Conservation (phyloP, 768 basidiomycete species). For the Russula ochroleuca region DNA sequence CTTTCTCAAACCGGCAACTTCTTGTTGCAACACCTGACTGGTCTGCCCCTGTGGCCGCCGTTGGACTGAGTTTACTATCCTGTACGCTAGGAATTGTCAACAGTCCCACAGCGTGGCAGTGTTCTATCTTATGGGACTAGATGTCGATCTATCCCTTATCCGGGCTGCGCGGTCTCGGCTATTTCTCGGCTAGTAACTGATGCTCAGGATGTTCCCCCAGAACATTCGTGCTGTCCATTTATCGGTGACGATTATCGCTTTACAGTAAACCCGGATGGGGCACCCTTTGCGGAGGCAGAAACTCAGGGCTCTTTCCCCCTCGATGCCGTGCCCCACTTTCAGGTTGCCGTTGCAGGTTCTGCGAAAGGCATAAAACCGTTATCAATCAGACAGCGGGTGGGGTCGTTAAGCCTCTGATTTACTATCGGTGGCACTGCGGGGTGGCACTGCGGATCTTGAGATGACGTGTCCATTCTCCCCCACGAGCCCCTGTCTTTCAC, state of each 20-base stretch:
- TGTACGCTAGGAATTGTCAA: neutral
- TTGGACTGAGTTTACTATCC: slow-evolving; percentile 11
- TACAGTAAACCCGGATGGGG: neutral
- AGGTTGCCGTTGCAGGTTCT: neutral
- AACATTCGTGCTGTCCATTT: slow-evolving; percentile 19
- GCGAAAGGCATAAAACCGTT: neutral
- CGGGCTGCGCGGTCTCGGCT: slow-evolving; percentile 9
- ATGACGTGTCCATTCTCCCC: neutral
- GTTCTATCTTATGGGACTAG: neutral
- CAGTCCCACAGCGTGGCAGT: neutral
- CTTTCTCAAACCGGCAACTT: neutral
- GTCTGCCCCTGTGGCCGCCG: slow-evolving; percentile 1
- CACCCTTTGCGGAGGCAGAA: neutral
- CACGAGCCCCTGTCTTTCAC: neutral
- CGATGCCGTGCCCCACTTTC: neutral
- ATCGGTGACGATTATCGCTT: slow-evolving; percentile 16
- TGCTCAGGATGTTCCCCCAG: slow-evolving; percentile 10
- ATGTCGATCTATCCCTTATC: slow-evolving; percentile 14
- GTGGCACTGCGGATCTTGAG: slow-evolving; percentile 11
- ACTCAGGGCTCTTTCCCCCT: neutral
- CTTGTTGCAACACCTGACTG: neutral
- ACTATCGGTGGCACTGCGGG: slow-evolving; percentile 7
- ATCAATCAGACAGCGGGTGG: neutral
- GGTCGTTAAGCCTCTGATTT: neutral
- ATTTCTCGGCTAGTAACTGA: slow-evolving; percentile 20